Evolutionary conservation across 1,284 basidiomycete genomes (phyloP), one percentile per base, ranked within the genome.

Genomic region (Cryptococcus sp.): DNA sequence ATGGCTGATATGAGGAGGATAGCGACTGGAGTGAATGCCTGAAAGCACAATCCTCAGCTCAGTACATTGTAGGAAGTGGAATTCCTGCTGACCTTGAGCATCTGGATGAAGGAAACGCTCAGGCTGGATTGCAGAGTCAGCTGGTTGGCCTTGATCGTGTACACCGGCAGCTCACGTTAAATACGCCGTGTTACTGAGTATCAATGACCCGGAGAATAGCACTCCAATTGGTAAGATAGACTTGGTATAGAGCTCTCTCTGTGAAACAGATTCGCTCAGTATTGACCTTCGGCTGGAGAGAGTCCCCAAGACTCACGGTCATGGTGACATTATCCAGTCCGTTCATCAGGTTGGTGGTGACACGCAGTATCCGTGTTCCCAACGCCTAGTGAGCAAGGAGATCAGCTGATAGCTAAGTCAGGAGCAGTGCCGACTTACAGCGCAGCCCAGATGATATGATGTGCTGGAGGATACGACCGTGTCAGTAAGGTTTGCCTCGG

Each of bases 41-140:
- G 70, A 5, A 30, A 45, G 15, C 23, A 48, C 5, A 23, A 40
- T 42, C 7, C 30, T 19, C 30, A 2, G n/a, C 7, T 7, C 10
- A 16, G 10, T 25, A 46, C 22, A 10, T 5, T n/a, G 13, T 15
- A 19, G 3, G 51, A 54, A 46, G 23, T 50, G 11, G 5, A 45
- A 5, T n/a, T 25, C 35, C 43, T 17, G 54, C 68, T 47, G 58
- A 88, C 90, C 85, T 96, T 96, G 79, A 96, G 87, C 94, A 98
- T 98, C 78, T 99, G 95, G 65, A 98, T 98, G 79, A 95, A 98
- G 0, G 92, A 88, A 11, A 98, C 91, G 66, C 87, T 90, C 63
- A 98, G 85, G 61, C 93, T 13, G 22, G 20, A 39, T 42, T 20
- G 15, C 11, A 8, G 13, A 15, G 50, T 61, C 55, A 66, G 57